Percentiles rank a stretch among this genome's conserved stretches.
phyloP scores from a whole-genome alignment of 805 yeast genomes.

The Ogataea paraovalis region DNA sequence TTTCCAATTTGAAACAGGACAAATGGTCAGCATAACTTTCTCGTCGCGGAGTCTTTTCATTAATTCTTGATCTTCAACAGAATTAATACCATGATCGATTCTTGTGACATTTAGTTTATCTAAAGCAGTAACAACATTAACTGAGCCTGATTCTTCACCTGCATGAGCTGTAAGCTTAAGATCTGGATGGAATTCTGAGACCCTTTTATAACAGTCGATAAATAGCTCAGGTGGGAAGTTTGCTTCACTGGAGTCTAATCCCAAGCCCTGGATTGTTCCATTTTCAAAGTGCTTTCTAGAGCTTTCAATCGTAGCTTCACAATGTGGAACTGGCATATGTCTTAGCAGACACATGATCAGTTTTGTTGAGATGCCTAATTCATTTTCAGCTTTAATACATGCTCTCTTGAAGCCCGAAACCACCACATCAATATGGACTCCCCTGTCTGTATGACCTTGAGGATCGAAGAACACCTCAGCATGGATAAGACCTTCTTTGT shows the following conservation, averaged over 20 bases:
- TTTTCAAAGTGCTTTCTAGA: conserved; percentile 49
- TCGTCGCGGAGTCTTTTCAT: conserved; percentile 53
- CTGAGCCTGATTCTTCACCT: conserved; percentile 83
- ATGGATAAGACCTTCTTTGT: conserved; percentile 57
- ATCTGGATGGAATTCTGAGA: conserved; percentile 45
- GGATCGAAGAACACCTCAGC: conserved; percentile 83
- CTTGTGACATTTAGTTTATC: conserved; percentile 59
- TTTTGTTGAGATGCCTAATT: conserved; percentile 62
- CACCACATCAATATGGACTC: conserved; percentile 56
- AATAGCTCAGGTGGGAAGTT: conserved; percentile 75
- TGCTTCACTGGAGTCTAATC: conserved; percentile 73
- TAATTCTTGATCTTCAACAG: conserved; percentile 50
- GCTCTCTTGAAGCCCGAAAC: conserved; percentile 67
- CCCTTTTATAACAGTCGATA: conserved; percentile 52
- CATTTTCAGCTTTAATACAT: conserved; percentile 51
- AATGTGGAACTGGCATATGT: conserved; percentile 61
- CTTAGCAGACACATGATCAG: conserved; percentile 79
- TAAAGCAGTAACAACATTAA: conserved; percentile 56
- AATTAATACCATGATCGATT: conserved; percentile 78
- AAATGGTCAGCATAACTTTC: conserved; percentile 59
- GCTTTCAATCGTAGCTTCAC: conserved; percentile 51
- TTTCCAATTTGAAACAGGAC: conserved; percentile 76
- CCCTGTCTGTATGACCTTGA: conserved; percentile 75
- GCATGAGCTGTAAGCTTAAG: conserved; percentile 79
- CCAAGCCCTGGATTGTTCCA: conserved; percentile 68